phyloP scores from a whole-genome alignment of 2,329 filamentous ascomycete species.

The Aspergillus ustus region DNA sequence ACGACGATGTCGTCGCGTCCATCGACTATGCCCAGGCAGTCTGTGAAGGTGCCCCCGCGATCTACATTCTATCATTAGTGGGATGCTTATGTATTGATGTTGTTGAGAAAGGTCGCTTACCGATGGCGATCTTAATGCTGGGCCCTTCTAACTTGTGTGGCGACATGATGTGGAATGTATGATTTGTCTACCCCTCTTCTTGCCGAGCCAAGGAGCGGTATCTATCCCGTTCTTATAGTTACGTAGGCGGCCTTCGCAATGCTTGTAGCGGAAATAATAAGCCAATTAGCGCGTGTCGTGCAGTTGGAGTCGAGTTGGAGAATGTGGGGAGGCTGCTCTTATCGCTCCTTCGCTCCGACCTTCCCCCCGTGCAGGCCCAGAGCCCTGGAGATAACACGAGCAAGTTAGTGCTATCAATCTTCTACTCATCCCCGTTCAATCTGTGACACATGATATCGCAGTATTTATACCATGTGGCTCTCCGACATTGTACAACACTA shows the following conservation, averaged over 20 bases:
- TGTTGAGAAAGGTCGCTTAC: neutral
- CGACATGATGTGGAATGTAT: conserved; percentile 1
- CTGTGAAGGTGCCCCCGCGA: conserved; percentile 47
- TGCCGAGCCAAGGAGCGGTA: no score
- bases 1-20: conserved; percentile 66
- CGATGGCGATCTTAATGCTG: conserved; percentile 11
- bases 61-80: conserved; percentile 8
- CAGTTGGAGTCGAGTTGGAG: neutral
- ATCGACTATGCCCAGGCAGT: conserved; percentile 11
- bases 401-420: no score
- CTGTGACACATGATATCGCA: neutral
- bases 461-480: neutral
- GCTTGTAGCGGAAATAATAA: neutral
- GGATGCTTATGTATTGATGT: no score
- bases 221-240: no score
- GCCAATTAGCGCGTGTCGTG: neutral
- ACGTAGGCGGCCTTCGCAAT: no score
- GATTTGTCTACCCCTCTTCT: no score
- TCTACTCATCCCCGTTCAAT: neutral
- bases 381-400: no score
- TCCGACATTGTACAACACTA: neutral
- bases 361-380: neutral
- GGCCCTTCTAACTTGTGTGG: neutral
- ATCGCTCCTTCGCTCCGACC: conserved; percentile 6
- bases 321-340: neutral